Percentiles rank a stretch among this genome's conserved stretches.
Conservation (phyloP, 768 basidiomycete species). For the Pulveroboletus sp. region DNA sequence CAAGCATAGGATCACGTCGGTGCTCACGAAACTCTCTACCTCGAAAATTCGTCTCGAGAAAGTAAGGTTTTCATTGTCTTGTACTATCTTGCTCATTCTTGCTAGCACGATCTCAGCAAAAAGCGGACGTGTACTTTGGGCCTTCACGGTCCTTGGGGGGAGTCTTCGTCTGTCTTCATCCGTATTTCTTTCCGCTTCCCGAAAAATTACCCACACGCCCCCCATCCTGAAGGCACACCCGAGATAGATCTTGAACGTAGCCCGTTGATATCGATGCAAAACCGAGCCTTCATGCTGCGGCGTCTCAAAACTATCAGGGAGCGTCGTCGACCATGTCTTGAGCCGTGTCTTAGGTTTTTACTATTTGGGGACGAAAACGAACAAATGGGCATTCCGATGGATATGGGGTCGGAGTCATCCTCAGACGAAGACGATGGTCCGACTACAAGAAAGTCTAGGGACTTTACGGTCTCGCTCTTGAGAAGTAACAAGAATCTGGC, state of each 20-base stretch:
- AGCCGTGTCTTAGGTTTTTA: slow-evolving; percentile 79
- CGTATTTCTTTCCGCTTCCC: slow-evolving; percentile 91
- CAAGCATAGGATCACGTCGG: slow-evolving; percentile 61
- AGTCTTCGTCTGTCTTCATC: slow-evolving; percentile 77
- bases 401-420: slow-evolving; percentile 59
- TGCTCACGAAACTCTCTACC: slow-evolving; percentile 60
- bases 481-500: slow-evolving; percentile 74
- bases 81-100: slow-evolving; percentile 3
- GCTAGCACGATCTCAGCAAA: slow-evolving; percentile 64
- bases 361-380: slow-evolving; percentile 66
- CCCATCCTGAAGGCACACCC: slow-evolving; percentile 63
- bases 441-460: slow-evolving; percentile 40
- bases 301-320: slow-evolving; percentile 72
- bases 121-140: slow-evolving; percentile 82
- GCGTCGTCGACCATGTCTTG: slow-evolving; percentile 76
- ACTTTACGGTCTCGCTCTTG: slow-evolving; percentile 51
- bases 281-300: slow-evolving; percentile 75
- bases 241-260: slow-evolving; percentile 81
- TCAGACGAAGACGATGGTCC: slow-evolving; percentile 63
- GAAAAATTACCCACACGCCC: slow-evolving; percentile 66
- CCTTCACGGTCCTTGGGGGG: slow-evolving; percentile 91
- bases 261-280: slow-evolving; percentile 73
- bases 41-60: slow-evolving; percentile 85
- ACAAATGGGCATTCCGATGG: slow-evolving; percentile 35
- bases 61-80: slow-evolving; percentile 37